Conservation (phyloP, 257 asterid species). For the Scutellaria minor region DNA sequence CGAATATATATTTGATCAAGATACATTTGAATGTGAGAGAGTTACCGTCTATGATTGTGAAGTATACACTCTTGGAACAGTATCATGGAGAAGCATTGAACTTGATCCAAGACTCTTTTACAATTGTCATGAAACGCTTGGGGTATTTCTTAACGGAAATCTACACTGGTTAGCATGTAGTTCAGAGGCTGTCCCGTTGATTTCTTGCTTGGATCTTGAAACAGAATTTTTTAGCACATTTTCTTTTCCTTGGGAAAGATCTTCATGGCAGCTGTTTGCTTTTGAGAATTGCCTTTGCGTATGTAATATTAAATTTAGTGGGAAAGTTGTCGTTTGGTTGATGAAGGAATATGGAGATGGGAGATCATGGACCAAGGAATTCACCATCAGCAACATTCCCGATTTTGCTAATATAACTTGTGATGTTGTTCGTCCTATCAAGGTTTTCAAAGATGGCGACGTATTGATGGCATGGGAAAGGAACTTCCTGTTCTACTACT, state of each 20-base stretch:
- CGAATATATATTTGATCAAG: background rate
- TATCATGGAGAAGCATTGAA: conserved; percentile 36
- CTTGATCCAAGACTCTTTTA: background rate
- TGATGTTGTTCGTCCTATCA: background rate
- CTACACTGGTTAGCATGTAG: conserved; percentile 43
- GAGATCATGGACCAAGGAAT: conserved; percentile 24
- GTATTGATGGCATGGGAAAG: too few relatives aligned
- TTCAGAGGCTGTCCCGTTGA: background rate
- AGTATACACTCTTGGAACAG: conserved; percentile 51
- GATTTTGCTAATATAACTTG: background rate
- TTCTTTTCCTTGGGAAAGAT: background rate
- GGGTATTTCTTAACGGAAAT: conserved; percentile 44
- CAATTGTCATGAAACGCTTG: background rate
- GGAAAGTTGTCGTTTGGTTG: background rate
- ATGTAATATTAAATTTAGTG: background rate
- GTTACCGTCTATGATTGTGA: conserved; percentile 33
- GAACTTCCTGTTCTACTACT: too few relatives aligned
- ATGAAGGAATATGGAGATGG: conserved; percentile 24
- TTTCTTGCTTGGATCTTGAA: conserved; percentile 44
- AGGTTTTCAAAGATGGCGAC: too few relatives aligned
- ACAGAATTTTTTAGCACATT: conserved; percentile 21
- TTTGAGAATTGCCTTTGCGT: conserved; percentile 25
- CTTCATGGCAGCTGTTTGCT: conserved; percentile 17
- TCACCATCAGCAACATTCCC: background rate
- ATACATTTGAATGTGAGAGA: background rate